These are phyloP conservation scores for Cryptococcus sp. DNA, from an alignment of 1,284 basidiomycete genomes.

Conservation along the genomic window DNA sequence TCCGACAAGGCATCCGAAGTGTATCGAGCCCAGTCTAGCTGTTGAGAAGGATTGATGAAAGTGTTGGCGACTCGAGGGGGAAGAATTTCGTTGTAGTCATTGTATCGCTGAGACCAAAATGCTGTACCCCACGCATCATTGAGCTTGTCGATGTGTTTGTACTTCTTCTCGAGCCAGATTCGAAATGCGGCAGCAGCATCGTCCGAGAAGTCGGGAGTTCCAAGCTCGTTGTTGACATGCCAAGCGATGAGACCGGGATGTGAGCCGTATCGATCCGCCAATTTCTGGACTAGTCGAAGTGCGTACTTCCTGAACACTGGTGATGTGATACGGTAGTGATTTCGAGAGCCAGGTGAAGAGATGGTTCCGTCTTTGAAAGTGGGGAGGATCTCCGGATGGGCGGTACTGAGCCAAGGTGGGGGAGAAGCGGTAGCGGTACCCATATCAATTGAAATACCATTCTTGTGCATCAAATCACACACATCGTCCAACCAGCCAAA, in stretches of 20 bases:
- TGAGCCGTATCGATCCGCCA: conserved; percentile 9
- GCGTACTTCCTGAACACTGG: conserved; percentile 11
- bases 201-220: conserved; percentile 12
- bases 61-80: conserved; percentile 8
- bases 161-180: conserved; percentile 11
- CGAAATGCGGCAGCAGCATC: conserved; percentile 12
- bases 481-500: conserved; percentile 14
- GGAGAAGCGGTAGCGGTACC: conserved; percentile 14
- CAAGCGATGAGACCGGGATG: conserved; percentile 13
- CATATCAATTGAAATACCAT: conserved; percentile 10
- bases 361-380: conserved; percentile 3
- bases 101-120: conserved; percentile 15
- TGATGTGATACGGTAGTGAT: conserved; percentile 11
- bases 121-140: conserved; percentile 13
- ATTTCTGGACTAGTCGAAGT: conserved; percentile 2
- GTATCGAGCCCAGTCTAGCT: conserved; percentile 13
- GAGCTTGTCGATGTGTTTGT: conserved; percentile 9
- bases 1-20: conserved; percentile 7
- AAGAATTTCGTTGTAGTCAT: conserved; percentile 9
- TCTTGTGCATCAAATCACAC: conserved; percentile 8
- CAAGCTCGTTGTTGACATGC: conserved; percentile 17
- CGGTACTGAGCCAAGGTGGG: conserved; percentile 12
- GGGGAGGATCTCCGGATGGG: conserved; percentile 12
- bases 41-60: conserved; percentile 9
- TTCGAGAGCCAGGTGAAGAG: conserved; percentile 4